Percentiles rank a stretch among this genome's conserved stretches.
Evolutionary conservation across 805 yeast genomes (phyloP).

Genomic region (Lachancea nothofagi): DNA sequence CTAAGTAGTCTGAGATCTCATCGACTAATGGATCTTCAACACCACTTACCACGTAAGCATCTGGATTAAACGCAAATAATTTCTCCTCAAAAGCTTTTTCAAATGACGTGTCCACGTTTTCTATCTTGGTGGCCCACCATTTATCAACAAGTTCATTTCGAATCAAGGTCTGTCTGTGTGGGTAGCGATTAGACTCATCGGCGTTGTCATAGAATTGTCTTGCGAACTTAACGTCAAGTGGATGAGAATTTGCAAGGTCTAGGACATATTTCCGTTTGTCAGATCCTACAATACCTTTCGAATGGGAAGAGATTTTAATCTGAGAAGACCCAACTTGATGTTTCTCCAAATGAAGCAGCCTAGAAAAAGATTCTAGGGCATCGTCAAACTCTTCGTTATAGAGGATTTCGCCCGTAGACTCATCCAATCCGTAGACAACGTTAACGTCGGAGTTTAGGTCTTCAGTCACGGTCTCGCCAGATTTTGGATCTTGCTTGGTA

Average conservation of each 20-base stretch:
- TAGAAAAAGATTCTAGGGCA: conserved; percentile 55
- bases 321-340: conserved; percentile 50
- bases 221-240: conserved; percentile 73
- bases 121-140: conserved; percentile 76
- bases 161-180: conserved; percentile 72
- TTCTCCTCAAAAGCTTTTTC: conserved; percentile 38
- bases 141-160: conserved; percentile 87
- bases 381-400: conserved; percentile 49
- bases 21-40: conserved; percentile 47
- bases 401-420: conserved; percentile 47
- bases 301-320: conserved; percentile 64
- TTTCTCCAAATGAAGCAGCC: conserved; percentile 69
- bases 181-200: conserved; percentile 52
- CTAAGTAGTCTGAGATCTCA: conserved; percentile 61
- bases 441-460: conserved; percentile 38
- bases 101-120: conserved; percentile 26
- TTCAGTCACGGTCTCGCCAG: conserved; percentile 36
- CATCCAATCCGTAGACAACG: conserved; percentile 72
- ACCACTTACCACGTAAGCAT: conserved; percentile 52
- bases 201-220: conserved; percentile 46
- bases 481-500: conserved; percentile 37
- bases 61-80: conserved; percentile 67
- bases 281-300: conserved; percentile 80
- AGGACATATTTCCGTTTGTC: conserved; percentile 81
- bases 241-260: conserved; percentile 80